Evolutionary conservation across 2,329 filamentous ascomycete species (phyloP).

Genomic region (Cladobotryum protrusum): DNA sequence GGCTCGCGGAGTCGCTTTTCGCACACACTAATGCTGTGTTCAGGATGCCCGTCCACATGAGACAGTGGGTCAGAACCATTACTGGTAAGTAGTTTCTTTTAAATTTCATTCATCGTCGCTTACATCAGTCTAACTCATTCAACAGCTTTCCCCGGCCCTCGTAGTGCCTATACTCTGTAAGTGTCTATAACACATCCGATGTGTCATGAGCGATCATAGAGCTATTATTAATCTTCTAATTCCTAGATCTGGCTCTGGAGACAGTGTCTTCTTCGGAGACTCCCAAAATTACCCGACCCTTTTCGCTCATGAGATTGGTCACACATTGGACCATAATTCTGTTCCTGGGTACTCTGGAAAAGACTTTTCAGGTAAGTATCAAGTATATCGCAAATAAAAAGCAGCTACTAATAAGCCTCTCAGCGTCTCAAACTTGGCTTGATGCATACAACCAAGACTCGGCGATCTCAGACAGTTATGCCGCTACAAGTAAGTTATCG

Average conservation of each 20-base stretch:
- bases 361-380: neutral
- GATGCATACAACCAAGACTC: slow-evolving; percentile 17
- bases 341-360: slow-evolving; percentile 12
- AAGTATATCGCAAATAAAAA: no score
- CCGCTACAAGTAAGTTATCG: slow-evolving; percentile 9
- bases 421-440: slow-evolving; percentile 13
- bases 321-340: slow-evolving; percentile 17
- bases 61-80: slow-evolving; percentile 18
- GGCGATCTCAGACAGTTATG: slow-evolving; percentile 15
- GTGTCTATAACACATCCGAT: no score
- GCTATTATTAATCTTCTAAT: no score
- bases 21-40: no score
- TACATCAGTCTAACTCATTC: no score
- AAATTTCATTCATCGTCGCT: no score
- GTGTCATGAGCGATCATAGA: no score
- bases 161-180: no score
- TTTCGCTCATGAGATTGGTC: slow-evolving; percentile 16
- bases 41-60: slow-evolving; percentile 20
- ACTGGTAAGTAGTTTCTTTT: slow-evolving; percentile 13
- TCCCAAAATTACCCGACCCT: slow-evolving; percentile 9
- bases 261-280: slow-evolving; percentile 16
- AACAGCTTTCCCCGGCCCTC: no score
- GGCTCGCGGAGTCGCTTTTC: no score
- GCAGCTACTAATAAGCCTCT: no score
- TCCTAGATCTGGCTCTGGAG: slow-evolving; percentile 12